phyloP scores from a whole-genome alignment of 1,139 yeast genomes.

The Zygosaccharomyces sapae region DNA sequence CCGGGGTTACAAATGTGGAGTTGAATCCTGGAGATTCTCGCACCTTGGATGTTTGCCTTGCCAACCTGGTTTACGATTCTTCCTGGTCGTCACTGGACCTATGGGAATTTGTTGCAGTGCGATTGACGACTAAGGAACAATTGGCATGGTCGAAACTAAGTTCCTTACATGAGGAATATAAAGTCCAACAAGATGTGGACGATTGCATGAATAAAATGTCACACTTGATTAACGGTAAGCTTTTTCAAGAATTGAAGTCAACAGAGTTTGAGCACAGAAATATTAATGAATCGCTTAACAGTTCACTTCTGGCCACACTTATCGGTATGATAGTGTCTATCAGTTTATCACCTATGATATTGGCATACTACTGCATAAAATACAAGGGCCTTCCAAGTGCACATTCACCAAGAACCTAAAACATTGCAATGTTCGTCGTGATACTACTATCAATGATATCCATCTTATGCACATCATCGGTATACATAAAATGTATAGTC shows the following conservation, averaged over 20 bases:
- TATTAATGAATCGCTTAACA: conserved; percentile 17
- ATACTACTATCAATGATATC: too few relatives aligned
- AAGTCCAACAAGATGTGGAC: conserved; percentile 3
- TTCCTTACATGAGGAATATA: conserved; percentile 7
- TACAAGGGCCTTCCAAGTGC: background rate
- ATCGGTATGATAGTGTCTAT: conserved; percentile 5
- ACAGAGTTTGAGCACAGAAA: conserved; percentile 13
- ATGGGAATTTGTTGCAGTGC: conserved; percentile 17
- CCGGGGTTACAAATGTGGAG: conserved; percentile 17
- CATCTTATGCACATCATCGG: too few relatives aligned
- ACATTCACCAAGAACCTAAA: background rate
- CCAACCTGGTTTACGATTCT: conserved; percentile 26
- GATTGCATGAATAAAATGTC: conserved; percentile 3
- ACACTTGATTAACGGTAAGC: conserved; percentile 6
- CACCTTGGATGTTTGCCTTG: conserved; percentile 19
- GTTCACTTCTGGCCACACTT: background rate
- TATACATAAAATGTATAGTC: too few relatives aligned
- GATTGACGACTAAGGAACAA: conserved; percentile 8
- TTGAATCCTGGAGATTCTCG: conserved; percentile 12
- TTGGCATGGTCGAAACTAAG: conserved; percentile 2
- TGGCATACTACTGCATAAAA: conserved; percentile 7
- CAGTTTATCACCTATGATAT: conserved; percentile 10
- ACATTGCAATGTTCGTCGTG: background rate
- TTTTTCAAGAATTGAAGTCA: conserved; percentile 7
- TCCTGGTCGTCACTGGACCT: conserved; percentile 30